Percentiles rank a stretch among this genome's conserved stretches.
Evolutionary conservation across 164 flowering plant genomes (phyloP).

Genomic region (Stephania japonica): DNA sequence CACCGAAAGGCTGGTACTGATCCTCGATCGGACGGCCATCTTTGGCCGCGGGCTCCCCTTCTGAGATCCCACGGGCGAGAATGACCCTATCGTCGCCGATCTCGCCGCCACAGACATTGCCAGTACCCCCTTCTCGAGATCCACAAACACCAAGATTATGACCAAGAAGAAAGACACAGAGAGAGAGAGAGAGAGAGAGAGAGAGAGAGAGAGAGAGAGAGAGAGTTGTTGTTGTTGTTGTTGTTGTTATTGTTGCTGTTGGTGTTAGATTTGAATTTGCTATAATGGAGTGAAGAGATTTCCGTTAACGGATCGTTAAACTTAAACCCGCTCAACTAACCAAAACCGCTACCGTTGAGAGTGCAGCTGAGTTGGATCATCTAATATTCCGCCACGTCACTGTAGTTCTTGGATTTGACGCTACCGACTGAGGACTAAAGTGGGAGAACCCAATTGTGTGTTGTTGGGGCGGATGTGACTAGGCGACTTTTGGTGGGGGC

Average conservation of each 20-base stretch:
- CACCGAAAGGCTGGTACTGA: conserved; percentile 19
- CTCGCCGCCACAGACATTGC: conserved; percentile 36
- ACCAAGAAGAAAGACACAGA: not conserved
- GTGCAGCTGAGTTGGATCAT: not conserved
- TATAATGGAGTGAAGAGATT: not conserved
- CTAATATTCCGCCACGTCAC: not conserved
- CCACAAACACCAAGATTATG: conserved; percentile 9
- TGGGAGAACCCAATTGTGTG: not conserved
- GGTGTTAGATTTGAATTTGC: no score
- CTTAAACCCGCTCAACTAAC: not conserved
- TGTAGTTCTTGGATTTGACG: not conserved
- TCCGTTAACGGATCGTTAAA: not conserved
- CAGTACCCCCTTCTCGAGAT: conserved; percentile 14
- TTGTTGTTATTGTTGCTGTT: no score
- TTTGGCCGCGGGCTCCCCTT: conserved; percentile 17
- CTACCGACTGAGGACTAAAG: not conserved
- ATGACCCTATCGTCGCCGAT: conserved; percentile 32
- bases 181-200: not conserved
- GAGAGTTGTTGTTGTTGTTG: no score
- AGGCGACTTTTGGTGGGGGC: no score
- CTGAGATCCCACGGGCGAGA: conserved; percentile 24
- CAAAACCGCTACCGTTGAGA: not conserved
- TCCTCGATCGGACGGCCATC: conserved; percentile 44
- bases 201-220: not conserved
- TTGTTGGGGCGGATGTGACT: not conserved